Conservation (phyloP, 495 filamentous ascomycete genomes). For the Xylona heveae region DNA sequence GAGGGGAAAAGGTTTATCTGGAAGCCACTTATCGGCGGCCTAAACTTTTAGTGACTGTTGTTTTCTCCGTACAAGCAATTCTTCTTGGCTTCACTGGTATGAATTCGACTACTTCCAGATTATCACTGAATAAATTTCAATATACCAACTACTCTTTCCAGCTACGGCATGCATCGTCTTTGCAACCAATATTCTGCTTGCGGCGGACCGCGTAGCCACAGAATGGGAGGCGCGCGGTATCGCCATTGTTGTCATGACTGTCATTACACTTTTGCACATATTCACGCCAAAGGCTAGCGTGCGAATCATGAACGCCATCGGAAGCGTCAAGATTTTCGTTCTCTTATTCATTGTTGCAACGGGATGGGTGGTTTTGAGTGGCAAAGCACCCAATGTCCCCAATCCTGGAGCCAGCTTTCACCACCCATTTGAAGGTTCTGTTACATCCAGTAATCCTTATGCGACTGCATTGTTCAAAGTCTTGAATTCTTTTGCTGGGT, state of each 20-base stretch:
- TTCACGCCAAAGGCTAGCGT: constrained; percentile 9
- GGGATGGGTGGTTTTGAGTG: constrained; percentile 18
- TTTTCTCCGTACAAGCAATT: constrained; percentile 12
- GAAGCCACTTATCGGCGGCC: constrained; percentile 11
- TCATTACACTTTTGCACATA: background rate
- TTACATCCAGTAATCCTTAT: background rate
- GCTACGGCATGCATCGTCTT: constrained; percentile 18
- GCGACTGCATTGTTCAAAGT: constrained; percentile 15
- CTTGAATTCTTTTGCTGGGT: constrained; percentile 14
- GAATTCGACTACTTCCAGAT: background rate
- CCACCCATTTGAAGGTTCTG: background rate
- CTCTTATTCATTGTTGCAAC: constrained; percentile 23
- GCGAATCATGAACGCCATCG: constrained; percentile 26
- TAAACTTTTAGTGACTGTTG: constrained; percentile 9
- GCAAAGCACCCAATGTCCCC: background rate
- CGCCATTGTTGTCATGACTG: constrained; percentile 6
- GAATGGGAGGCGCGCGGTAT: constrained; percentile 1
- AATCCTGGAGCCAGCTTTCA: background rate
- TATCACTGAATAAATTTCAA: too few species aligned
- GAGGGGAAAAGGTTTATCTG: constrained; percentile 13
- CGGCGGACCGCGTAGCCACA: constrained; percentile 1
- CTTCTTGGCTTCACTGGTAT: constrained; percentile 5
- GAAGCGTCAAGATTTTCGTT: constrained; percentile 25
- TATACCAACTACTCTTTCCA: too few species aligned
- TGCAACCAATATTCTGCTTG: constrained; percentile 14